Evolutionary conservation across 768 basidiomycete species (phyloP).

Genomic region (Psilocybe sp.): DNA sequence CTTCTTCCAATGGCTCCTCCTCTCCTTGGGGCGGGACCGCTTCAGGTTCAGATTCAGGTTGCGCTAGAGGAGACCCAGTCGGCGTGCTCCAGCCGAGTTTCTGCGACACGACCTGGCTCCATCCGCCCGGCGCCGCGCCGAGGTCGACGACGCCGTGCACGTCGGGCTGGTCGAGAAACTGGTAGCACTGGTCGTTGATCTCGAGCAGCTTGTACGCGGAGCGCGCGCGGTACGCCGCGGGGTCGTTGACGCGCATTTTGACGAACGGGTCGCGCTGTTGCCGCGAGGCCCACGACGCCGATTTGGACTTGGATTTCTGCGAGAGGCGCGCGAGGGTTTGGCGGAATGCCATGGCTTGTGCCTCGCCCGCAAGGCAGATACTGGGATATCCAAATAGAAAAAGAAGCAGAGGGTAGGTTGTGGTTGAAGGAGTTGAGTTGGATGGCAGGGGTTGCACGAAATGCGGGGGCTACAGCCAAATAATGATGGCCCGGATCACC

Average conservation of each 20-base stretch:
- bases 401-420: background rate
- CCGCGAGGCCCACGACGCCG: constrained; percentile 66
- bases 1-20: background rate
- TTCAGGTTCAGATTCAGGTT: background rate
- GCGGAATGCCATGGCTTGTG: constrained; percentile 12
- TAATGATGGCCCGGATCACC: no score
- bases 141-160: constrained; percentile 76
- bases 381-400: constrained; percentile 2
- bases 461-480: no score
- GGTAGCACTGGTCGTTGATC: constrained; percentile 55
- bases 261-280: constrained; percentile 75
- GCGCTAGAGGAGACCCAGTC: background rate
- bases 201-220: constrained; percentile 92
- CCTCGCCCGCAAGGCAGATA: background rate
- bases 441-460: no score
- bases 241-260: constrained; percentile 40
- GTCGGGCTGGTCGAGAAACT: constrained; percentile 49
- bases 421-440: no score
- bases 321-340: constrained; percentile 11
- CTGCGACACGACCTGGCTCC: constrained; percentile 81
- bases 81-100: constrained; percentile 50
- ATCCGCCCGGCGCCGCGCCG: constrained; percentile 91
- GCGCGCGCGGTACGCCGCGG: constrained; percentile 68
- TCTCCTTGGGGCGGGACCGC: background rate
- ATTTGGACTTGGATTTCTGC: constrained; percentile 31